Evolutionary conservation across 768 basidiomycete species (phyloP), one percentile per base, ranked within the genome.

Genomic region (Tricholoma bakamatsutake): DNA sequence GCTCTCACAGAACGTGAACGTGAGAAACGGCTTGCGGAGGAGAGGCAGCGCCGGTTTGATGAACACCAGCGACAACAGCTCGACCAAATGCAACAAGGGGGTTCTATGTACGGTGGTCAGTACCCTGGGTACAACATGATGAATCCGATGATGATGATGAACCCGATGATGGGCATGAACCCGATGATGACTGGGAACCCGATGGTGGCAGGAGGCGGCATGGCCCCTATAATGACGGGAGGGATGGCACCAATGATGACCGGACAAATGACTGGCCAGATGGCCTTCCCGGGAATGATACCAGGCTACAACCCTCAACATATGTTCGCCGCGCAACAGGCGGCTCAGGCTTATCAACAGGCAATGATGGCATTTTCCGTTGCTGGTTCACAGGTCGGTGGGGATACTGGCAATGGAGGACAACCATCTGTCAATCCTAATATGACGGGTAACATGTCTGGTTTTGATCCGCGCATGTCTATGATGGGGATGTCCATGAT

Each of bases 1-100:
- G 83, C 93, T 2, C 73, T 99, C 63, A 98, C 97, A 0, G 95
- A 98, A 73, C 84, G 93, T 34, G 96, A 98, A 71, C 82, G 95
- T 42, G 95, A 98, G 65, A 89, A 90, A 68, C 80, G 96, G 33
- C 59, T 93, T 34, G 95, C 91, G 6, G 96, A 98, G 72, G 92
- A 95, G 61, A 80, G 94, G 50, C 93, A 96, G 66, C 82, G 96
- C 55, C 88, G 94, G 69, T 83, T 95, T 59, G 94, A 98, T 68
- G 93, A 94, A 18, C 80, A 89, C 54, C 93, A 96, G 65, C 80
- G 87, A 43, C 85, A 90, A 69, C 94, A 96, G 64, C 74, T 94
- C 53, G 93, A 97, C 64, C 90, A 95, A 67, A 89, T 91, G 81
- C 86, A 90, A 63, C 83, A 86, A 64, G 85, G 84, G 55, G 85